Evolutionary conservation across 768 basidiomycete species (phyloP).

Genomic region (Lentinula guzmanii): DNA sequence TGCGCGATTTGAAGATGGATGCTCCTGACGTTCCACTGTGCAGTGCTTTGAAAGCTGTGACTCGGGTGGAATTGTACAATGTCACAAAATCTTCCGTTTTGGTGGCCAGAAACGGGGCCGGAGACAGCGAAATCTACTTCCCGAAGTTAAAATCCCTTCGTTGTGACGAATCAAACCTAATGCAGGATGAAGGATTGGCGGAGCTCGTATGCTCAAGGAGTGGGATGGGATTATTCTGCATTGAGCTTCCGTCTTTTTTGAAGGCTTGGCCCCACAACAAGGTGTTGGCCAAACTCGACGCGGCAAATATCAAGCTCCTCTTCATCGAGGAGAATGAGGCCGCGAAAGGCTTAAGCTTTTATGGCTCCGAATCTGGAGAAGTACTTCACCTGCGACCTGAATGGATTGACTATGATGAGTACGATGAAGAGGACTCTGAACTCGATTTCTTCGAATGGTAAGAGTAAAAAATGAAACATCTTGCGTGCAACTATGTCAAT

Average conservation of each 20-base stretch:
- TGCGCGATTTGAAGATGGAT: constrained; percentile 5
- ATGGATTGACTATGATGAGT: constrained; percentile 12
- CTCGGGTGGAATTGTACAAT: constrained; percentile 8
- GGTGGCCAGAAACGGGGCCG: not conserved
- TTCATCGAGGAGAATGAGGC: not conserved
- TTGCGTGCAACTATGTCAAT: too few species aligned
- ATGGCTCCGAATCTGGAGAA: constrained; percentile 7
- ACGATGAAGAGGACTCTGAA: constrained; percentile 14
- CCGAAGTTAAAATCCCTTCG: not conserved
- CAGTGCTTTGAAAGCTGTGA: constrained; percentile 10
- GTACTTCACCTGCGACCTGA: not conserved
- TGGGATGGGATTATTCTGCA: not conserved
- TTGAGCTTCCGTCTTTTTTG: not conserved
- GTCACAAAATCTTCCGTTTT: not conserved
- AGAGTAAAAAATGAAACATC: not conserved
- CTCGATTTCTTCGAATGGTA: constrained; percentile 20
- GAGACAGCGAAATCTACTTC: not conserved
- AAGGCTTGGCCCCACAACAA: not conserved
- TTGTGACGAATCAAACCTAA: not conserved
- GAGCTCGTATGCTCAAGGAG: not conserved
- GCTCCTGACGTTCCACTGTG: constrained; percentile 2
- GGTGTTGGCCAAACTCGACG: not conserved
- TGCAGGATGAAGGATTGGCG: not conserved
- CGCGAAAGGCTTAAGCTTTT: not conserved
- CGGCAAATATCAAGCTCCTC: not conserved